Evolutionary conservation across 208 protist species (phyloP), one percentile per base, ranked within the genome.

Genomic region (Angomonas desouzai): DNA sequence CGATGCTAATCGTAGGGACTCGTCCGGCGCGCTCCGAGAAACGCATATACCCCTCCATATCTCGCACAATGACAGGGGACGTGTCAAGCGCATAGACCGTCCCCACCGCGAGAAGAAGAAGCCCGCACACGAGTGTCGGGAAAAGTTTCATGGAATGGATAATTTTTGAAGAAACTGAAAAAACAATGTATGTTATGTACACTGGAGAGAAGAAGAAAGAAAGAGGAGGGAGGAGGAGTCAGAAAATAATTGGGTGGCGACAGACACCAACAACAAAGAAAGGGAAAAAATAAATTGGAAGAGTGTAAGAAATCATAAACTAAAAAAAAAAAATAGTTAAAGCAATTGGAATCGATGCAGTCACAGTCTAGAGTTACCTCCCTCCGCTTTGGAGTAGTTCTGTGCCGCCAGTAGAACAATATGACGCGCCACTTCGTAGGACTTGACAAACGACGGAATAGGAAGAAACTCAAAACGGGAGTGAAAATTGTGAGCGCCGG

Each of bases 401-500:
- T 51, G 38, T 10, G 87, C 75, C 25, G 69, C 77, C 27, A 87
- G 64, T 30, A 84, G 59, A 3, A 90, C 79, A 60, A 93, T 85
- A 55, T 87, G 68, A 55, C 78, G 58, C n/a, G 77, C 77, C 67
- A 93, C 83, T 70, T 93, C 87, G 49, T 67, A 88, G 36, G 87
- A 77, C 68, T 93, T 93, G 22, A 84, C 82, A 76, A 94, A 89
- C 6, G 85, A 83, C 20, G 89, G 76, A 20, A 94, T 62, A 0
- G 89, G 89, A 33, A 94, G 60, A 53, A 92, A 94, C 68, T 94
- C 89, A 60, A 80, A 86, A 58, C 74, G 62, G n/a, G 85, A 92
- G 72, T 94, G 88, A 55, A 94, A 94, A 72, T 94, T 91, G 71
- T 92, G 88, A 0, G 85, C 85, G 10, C 88, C 88, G 10, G 88